phyloP scores from a whole-genome alignment of 2,329 filamentous ascomycete genomes.

The Fusarium brachygibbosum region DNA sequence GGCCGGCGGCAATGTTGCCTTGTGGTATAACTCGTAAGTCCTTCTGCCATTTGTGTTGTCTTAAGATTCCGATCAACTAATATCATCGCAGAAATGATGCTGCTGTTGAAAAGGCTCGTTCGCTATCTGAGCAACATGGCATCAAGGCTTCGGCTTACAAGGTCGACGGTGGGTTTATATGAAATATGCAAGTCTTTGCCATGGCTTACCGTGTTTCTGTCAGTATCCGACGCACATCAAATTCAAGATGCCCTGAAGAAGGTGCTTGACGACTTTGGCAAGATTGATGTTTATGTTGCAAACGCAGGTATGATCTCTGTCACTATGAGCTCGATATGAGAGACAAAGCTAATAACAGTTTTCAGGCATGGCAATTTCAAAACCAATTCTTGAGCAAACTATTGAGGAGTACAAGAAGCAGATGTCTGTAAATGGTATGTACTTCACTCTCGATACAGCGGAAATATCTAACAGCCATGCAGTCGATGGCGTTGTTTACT shows the following conservation, averaged over 20 bases:
- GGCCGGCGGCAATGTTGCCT: slow-evolving; percentile 57
- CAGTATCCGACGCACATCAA: slow-evolving; percentile 58
- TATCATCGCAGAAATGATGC: slow-evolving; percentile 45
- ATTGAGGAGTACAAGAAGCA: slow-evolving; percentile 64
- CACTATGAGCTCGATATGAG: too few species aligned
- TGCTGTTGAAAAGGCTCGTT: slow-evolving; percentile 55
- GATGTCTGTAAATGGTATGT: slow-evolving; percentile 66
- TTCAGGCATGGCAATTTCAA: slow-evolving; percentile 57
- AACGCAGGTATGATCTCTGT: slow-evolving; percentile 51
- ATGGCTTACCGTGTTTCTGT: not conserved
- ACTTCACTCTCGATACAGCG: too few species aligned
- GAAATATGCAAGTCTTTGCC: not conserved
- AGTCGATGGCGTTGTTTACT: slow-evolving; percentile 65
- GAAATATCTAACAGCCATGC: not conserved
- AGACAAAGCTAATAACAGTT: not conserved
- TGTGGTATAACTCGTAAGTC: slow-evolving; percentile 52
- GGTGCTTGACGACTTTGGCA: slow-evolving; percentile 46
- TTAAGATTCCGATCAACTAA: not conserved
- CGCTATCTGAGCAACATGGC: slow-evolving; percentile 51
- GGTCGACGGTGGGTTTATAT: slow-evolving; percentile 55
- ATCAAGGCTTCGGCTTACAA: slow-evolving; percentile 59
- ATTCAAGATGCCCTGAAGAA: slow-evolving; percentile 34
- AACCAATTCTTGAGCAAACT: slow-evolving; percentile 67
- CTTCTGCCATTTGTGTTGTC: not conserved
- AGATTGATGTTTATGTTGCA: slow-evolving; percentile 47